These are phyloP conservation scores for Clarireedia paspali DNA, from an alignment of 2,329 filamentous ascomycete genomes.

Conservation along the genomic window DNA sequence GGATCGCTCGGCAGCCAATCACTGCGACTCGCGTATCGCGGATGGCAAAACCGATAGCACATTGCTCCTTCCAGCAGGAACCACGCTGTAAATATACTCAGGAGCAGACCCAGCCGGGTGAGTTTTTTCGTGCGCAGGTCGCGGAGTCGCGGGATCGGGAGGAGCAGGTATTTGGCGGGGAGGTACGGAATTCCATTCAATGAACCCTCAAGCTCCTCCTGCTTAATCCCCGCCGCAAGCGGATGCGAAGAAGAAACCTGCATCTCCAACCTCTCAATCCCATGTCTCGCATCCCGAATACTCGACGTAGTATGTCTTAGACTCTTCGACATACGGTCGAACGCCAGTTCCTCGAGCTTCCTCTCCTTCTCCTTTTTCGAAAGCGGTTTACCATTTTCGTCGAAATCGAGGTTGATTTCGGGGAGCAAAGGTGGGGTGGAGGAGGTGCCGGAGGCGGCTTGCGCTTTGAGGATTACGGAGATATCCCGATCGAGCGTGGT, in stretches of 20 bases:
- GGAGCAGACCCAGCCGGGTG: conserved; percentile 23
- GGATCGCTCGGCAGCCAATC: conserved; percentile 51
- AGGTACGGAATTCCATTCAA: not conserved
- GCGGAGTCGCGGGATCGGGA: conserved; percentile 19
- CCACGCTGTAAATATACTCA: conserved; percentile 42
- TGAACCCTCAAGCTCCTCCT: no score
- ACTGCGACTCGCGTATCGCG: conserved; percentile 37
- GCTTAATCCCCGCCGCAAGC: conserved; percentile 4
- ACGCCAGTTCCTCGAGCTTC: conserved; percentile 34
- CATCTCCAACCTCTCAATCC: conserved; percentile 50
- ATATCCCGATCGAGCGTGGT: conserved; percentile 18
- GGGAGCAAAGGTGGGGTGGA: conserved; percentile 1
- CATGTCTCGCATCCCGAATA: conserved; percentile 47
- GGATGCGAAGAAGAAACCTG: conserved; percentile 35
- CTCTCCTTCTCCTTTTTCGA: conserved; percentile 26
- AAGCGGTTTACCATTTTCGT: conserved; percentile 17
- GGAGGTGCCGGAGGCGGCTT: not conserved
- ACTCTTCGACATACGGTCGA: conserved; percentile 44
- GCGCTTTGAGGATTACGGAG: not conserved
- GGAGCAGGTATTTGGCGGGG: conserved; percentile 12
- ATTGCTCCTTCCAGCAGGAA: conserved; percentile 45
- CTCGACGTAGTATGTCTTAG: conserved; percentile 44
- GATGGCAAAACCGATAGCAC: conserved; percentile 47
- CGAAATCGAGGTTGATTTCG: conserved; percentile 15
- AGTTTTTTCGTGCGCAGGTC: conserved; percentile 17